Evolutionary conservation across 306 rosid genomes (phyloP).

Genomic region (Oemleria cerasiformis): DNA sequence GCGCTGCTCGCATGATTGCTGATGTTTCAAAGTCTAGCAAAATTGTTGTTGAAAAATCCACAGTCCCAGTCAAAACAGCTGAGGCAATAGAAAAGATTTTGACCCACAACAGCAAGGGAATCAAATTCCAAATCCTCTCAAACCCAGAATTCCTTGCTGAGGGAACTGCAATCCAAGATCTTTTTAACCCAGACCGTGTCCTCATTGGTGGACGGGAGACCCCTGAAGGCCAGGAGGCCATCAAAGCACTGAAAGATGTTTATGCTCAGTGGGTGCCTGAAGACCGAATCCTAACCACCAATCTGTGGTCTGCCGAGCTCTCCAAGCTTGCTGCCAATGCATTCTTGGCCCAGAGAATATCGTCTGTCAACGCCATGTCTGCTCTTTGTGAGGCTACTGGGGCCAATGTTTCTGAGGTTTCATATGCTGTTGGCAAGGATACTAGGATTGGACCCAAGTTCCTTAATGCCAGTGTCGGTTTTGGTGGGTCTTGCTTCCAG

Average conservation of each 20-base stretch:
- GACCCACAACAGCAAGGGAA: slow-evolving; percentile 84
- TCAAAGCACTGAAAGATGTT: slow-evolving; percentile 66
- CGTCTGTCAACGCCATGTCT: slow-evolving; percentile 94
- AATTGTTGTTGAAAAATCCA: slow-evolving; percentile 93
- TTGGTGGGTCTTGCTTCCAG: slow-evolving; percentile 97
- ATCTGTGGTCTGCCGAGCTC: slow-evolving; percentile 93
- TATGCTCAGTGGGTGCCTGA: slow-evolving; percentile 92
- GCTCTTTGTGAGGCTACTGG: slow-evolving; percentile 99
- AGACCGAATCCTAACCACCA: slow-evolving; percentile 72
- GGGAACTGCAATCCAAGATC: slow-evolving; percentile 91
- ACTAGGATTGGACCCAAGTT: slow-evolving; percentile 89
- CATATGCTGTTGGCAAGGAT: slow-evolving; percentile 88
- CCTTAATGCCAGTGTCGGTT: slow-evolving; percentile 91
- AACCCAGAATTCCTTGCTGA: slow-evolving; percentile 96
- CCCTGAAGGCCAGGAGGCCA: slow-evolving; percentile 70
- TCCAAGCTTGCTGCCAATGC: slow-evolving; percentile 97
- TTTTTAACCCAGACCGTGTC: slow-evolving; percentile 76
- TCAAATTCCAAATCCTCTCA: slow-evolving; percentile 81
- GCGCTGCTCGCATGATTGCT: slow-evolving; percentile 95
- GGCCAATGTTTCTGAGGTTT: slow-evolving; percentile 69
- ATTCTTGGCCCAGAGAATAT: slow-evolving; percentile 92
- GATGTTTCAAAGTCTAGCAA: slow-evolving; percentile 87
- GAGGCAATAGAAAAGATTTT: slow-evolving; percentile 94
- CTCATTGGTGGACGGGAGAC: slow-evolving; percentile 92
- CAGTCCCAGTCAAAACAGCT: slow-evolving; percentile 95